These are phyloP conservation scores for Vitis riparia DNA, from an alignment of 164 flowering plant species.

Conservation along the genomic window DNA sequence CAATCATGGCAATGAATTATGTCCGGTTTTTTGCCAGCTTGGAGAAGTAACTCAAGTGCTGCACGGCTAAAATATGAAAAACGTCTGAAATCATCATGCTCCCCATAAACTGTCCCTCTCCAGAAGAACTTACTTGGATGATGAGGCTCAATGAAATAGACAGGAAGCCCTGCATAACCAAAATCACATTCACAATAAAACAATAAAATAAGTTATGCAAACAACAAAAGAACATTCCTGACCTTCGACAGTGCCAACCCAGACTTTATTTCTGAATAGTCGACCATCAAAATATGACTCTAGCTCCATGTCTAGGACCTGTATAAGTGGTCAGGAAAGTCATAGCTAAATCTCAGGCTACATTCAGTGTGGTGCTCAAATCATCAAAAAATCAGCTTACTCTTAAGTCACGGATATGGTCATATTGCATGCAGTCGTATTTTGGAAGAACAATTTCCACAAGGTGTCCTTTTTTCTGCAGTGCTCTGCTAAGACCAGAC, in stretches of 20 bases:
- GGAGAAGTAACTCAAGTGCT: constrained; percentile 89
- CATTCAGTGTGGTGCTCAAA: not conserved
- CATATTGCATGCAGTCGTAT: constrained; percentile 90
- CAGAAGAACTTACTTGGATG: constrained; percentile 88
- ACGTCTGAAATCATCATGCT: constrained; percentile 89
- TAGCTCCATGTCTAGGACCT: constrained; percentile 69
- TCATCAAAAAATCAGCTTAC: constrained; percentile 35
- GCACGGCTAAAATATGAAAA: constrained; percentile 97
- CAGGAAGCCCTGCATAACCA: constrained; percentile 85
- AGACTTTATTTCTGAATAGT: constrained; percentile 73
- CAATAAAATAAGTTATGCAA: not conserved
- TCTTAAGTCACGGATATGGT: constrained; percentile 64
- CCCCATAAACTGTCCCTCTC: constrained; percentile 94
- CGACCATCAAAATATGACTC: constrained; percentile 90
- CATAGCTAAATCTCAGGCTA: no score
- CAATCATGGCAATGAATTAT: constrained; percentile 99
- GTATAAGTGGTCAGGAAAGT: constrained; percentile 16
- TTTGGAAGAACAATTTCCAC: constrained; percentile 93
- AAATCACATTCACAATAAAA: constrained; percentile 9
- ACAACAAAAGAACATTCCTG: not conserved
- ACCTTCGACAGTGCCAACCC: constrained; percentile 97
- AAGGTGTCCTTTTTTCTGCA: constrained; percentile 92
- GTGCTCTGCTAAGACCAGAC: constrained; percentile 89
- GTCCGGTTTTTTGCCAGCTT: constrained; percentile 93
- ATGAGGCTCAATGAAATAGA: constrained; percentile 92